Percentiles rank a stretch among this genome's conserved stretches.
phyloP scores from a whole-genome alignment of 2,329 filamentous ascomycete genomes.

The Samsoniella hepiali region DNA sequence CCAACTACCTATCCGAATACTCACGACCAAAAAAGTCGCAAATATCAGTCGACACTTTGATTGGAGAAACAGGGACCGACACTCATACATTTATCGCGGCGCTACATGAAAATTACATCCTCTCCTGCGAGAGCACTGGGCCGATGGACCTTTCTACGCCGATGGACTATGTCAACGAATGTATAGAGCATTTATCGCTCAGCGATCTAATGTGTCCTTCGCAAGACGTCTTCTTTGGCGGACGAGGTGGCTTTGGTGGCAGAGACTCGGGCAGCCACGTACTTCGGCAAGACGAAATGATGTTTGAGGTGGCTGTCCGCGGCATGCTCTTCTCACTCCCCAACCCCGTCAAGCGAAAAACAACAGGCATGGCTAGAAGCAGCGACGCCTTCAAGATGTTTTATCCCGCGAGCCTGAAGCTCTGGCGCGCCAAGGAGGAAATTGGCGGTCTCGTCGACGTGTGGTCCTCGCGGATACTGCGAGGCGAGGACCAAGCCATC shows the following conservation, averaged over 20 bases:
- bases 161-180: slow-evolving; percentile 77
- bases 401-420: slow-evolving; percentile 77
- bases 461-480: slow-evolving; percentile 61
- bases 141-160: slow-evolving; percentile 55
- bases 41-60: slow-evolving; percentile 69
- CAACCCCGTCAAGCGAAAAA: slow-evolving; percentile 74
- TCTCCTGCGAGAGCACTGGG: slow-evolving; percentile 68
- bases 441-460: slow-evolving; percentile 69
- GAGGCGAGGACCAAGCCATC: slow-evolving; percentile 44
- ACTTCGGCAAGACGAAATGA: slow-evolving; percentile 88
- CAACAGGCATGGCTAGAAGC: slow-evolving; percentile 40
- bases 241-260: slow-evolving; percentile 50
- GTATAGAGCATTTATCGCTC: slow-evolving; percentile 81
- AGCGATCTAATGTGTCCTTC: slow-evolving; percentile 81
- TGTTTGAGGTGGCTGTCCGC: slow-evolving; percentile 85
- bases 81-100: slow-evolving; percentile 85
- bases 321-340: slow-evolving; percentile 84
- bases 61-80: slow-evolving; percentile 91
- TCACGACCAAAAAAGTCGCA: slow-evolving; percentile 61
- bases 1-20: slow-evolving; percentile 54
- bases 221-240: slow-evolving; percentile 64
- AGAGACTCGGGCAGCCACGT: slow-evolving; percentile 65
- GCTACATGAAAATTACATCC: slow-evolving; percentile 87
- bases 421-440: slow-evolving; percentile 84
- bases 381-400: slow-evolving; percentile 82